Evolutionary conservation across 148 eudicot species (phyloP), one percentile per base, ranked within the genome.

Genomic region (Suaeda aralocaspica): DNA sequence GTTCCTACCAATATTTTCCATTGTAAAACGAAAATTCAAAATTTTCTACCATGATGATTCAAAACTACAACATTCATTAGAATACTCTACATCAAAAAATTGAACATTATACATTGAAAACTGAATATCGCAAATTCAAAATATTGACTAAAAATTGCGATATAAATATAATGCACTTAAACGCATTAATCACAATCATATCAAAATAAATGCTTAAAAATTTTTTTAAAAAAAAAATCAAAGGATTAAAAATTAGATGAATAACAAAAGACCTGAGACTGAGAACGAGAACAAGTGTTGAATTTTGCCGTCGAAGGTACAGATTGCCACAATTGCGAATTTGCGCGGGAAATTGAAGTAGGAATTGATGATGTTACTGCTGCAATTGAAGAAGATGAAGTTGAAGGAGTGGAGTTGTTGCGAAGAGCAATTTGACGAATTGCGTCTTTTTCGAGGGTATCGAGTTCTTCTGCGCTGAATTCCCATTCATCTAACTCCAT

Each of bases 391-490:
- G 72, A 57, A 18, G 66, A 29, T 10, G 72, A 57, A 18, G 73
- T 2, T 9, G 82, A 64, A 19, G 75, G 12, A 53, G 82, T 56
- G 25, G 72, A 50, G 60, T 84, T 82, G 48, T 84, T 82, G 49
- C 91, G 96, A 18, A 75, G 84, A 57, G 98, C 88, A 77, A 92
- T 80, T 78, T 84, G 89, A 53, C 77, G 77, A 36, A 88, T 34
- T 64, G 98, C 98, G 28, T 90, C 85, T 73, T 83, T 77, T 73
- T 93, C 98, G 0, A 93, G 82, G 28, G 71, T 62, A 69, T 93
- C 98, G 6, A 90, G 77, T 18, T 87, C 83, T 59, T 88, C 98
- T 0, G 82, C 82, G 66, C 89, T 93, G 49, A 93, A 69, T 0
- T 80, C 88, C 89, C 94, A 93, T 14, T 85, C 92, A 3, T 72